Base-by-base conservation (phyloP, 139 green algal species). In the Zygnema circumcarinatum region DNA sequence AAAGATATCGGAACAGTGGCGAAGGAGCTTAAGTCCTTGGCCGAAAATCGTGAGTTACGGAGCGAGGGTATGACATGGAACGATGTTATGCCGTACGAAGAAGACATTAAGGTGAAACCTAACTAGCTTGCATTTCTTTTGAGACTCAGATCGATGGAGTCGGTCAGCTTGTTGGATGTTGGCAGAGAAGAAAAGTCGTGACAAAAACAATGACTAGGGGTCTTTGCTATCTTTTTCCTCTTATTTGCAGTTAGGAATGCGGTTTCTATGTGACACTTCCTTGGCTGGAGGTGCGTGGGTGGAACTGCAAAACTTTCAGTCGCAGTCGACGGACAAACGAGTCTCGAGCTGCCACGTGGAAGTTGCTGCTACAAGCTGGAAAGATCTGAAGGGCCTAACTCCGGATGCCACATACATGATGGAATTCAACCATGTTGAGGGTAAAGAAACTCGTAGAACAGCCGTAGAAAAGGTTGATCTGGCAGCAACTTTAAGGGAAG, bases 201-300 rank as follows among this genome's bases (percentile, higher is more conserved):
- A n/a, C n/a, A n/a, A n/a, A n/a, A n/a, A n/a, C n/a, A n/a, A n/a
- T n/a, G n/a, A n/a, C n/a, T n/a, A n/a, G n/a, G n/a, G n/a, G n/a
- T n/a, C n/a, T n/a, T n/a, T n/a, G n/a, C n/a, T n/a, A n/a, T n/a
- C n/a, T 68, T 83, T 38, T 53, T 33, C 36, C 7, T 83, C 20
- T 41, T 69, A 21, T 38, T 1, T 7, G n/a, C 82, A 88, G 82
- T 52, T 88, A 25, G 72, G 72, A 73, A 88, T 88, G 82, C 82
- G 82, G 0, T 88, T 88, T 74, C 25, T 81, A 41, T 84, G 72
- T 7, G 82, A 88, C 40, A 88, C 82, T 42, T 67, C 31, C 22
- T 36, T 88, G 25, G 82, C 82, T 32, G 82, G 82, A 31, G 82
- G 82, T 3, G 67, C 67, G 7, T 88, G 82, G 82, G 35, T 54